Conservation (phyloP, 2,329 filamentous ascomycete species). For the Byssochlamys sp. region DNA sequence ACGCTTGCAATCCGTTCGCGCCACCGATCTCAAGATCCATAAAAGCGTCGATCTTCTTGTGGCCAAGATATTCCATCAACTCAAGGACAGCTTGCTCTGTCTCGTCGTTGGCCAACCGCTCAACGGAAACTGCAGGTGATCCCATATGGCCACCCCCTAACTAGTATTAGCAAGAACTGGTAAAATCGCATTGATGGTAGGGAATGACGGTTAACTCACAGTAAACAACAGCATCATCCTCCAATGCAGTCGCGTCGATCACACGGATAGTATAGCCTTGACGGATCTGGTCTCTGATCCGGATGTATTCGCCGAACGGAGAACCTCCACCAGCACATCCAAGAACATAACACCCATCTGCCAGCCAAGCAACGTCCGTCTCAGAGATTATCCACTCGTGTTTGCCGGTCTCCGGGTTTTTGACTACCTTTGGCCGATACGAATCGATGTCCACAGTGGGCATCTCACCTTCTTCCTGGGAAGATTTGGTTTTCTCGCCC, state of each 20-base stretch:
- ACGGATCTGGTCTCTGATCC: constrained; percentile 31
- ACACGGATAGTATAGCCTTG: constrained; percentile 33
- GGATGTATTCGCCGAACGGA: constrained; percentile 37
- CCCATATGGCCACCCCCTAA: constrained; percentile 43
- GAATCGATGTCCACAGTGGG: constrained; percentile 17
- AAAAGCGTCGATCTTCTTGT: constrained; percentile 44
- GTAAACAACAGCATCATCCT: constrained; percentile 31
- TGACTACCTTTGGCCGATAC: constrained; percentile 35
- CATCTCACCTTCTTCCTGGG: constrained; percentile 4
- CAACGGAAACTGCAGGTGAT: constrained; percentile 51
- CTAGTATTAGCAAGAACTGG: background rate
- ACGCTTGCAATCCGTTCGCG: constrained; percentile 51
- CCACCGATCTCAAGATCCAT: constrained; percentile 60
- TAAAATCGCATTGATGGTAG: background rate
- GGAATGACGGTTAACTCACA: background rate
- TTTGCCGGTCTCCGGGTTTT: constrained; percentile 12
- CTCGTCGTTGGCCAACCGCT: constrained; percentile 52
- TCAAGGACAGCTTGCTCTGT: constrained; percentile 34
- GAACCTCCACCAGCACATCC: constrained; percentile 42
- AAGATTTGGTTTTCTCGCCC: constrained; percentile 7
- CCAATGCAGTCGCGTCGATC: constrained; percentile 33
- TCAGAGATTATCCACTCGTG: constrained; percentile 37
- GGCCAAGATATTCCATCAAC: constrained; percentile 44
- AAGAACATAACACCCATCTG: constrained; percentile 40
- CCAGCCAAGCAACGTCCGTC: constrained; percentile 37